Base-by-base conservation (phyloP, 2,329 filamentous ascomycete species). In the Diplodia scrobiculata region DNA sequence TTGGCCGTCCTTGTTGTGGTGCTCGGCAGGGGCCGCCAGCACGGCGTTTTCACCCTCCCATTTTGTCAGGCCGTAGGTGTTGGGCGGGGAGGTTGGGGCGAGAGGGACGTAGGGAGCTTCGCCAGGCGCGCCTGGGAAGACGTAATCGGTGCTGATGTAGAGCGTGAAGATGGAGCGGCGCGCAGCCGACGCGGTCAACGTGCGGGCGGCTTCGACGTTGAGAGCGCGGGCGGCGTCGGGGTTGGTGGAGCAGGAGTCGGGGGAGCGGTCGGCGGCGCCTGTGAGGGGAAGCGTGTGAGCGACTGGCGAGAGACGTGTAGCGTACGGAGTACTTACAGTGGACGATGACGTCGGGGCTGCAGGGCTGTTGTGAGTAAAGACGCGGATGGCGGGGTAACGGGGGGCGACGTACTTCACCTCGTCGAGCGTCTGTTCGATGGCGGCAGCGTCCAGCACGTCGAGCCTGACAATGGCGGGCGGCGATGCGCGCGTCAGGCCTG, bases 241-340 rank as follows among this genome's bases (percentile, higher is more conserved):
- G 75, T 97, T 87, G 69, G 86, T 84, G 72, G 92, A 89, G 73
- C 92, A 94, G 74, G 90, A 89, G 78, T 97, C 92, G 1, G 93
- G 92, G 73, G 89, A 96, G 68, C 91, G 87, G 77, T 96, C 93
- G 53, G 92, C 92, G 48, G 92, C 93, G 74, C 90, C 90, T 93
- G 69, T 45, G 41, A 1, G 13, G 52, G 41, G 50, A 13, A 29
- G 32, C 25, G 25, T 25, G 41, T 14, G 45, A 38, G 29, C 14
- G 32, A 21, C 29, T 19, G 25, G 53, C 11, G 32, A 36, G 41
- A 9, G n/a, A 3, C 9, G 25, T 50, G 32, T 25, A 50, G 25
- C 11, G 32, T 53, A 38, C 38, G 11, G 21, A 17, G 17, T 7
- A 72, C 87, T 76, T 78, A 92, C 91, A 94, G 76, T 96, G 92